A percentile compares a stretch with the other conserved stretches of the same genome.
Evolutionary conservation across 208 protist species (phyloP).

Genomic region (Tetramitus jugosus): DNA sequence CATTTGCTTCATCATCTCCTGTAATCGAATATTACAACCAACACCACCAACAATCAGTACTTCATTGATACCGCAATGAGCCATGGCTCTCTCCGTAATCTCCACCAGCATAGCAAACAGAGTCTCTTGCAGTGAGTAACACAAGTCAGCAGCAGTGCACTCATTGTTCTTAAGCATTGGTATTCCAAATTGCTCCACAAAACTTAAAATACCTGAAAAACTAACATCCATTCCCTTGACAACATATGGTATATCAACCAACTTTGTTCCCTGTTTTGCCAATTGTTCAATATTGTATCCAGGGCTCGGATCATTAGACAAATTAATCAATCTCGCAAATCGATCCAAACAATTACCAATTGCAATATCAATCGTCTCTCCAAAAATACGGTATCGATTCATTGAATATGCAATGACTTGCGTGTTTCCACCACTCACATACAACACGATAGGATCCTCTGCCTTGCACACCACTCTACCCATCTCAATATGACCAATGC

Average conservation of each 20-base stretch:
- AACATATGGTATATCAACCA: constrained; percentile 90
- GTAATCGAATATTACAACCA: constrained; percentile 92
- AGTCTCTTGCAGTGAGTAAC: constrained; percentile 95
- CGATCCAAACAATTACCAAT: constrained; percentile 96
- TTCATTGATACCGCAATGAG: constrained; percentile 81
- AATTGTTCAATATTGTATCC: constrained; percentile 98
- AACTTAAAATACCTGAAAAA: constrained; percentile 86
- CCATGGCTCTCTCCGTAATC: constrained; percentile 98
- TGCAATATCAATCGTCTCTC: constrained; percentile 99
- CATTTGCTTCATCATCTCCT: constrained; percentile 92
- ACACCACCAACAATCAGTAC: constrained; percentile 98
- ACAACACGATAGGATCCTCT: constrained; percentile 93
- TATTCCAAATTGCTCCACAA: constrained; percentile 56
- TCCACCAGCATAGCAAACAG: constrained; percentile 98
- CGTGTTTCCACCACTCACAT: constrained; percentile 98
- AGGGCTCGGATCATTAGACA: constrained; percentile 96
- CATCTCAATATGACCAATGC: constrained; percentile 99
- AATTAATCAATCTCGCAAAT: constrained; percentile 80
- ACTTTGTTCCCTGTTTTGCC: constrained; percentile 63
- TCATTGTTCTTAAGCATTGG: constrained; percentile 42
- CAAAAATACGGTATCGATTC: constrained; percentile 96
- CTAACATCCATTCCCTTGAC: constrained; percentile 95
- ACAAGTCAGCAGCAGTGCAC: constrained; percentile 89
- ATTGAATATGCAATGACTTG: constrained; percentile 93
- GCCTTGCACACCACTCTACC: constrained; percentile 88